Evolutionary conservation across 306 rosid species (phyloP).

Genomic region (Castanospermum australe): DNA sequence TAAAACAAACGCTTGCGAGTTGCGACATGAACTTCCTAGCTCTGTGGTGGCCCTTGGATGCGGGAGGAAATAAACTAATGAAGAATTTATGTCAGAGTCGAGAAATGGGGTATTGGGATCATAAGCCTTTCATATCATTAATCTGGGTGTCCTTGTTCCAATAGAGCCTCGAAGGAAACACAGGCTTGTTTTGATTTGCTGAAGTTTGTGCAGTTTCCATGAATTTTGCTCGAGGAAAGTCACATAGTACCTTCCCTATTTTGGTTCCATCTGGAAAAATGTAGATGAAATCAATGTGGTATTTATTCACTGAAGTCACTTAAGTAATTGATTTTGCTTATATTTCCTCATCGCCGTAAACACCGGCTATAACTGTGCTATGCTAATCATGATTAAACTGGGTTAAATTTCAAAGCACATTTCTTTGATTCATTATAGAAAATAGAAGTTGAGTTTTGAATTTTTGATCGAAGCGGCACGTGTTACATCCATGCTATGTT

Average conservation of each 20-base stretch:
- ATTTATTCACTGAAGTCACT: no score
- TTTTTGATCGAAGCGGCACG: not conserved
- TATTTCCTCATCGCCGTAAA: not conserved
- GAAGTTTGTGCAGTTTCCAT: not conserved
- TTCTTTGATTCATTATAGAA: not conserved
- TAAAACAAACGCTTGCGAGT: no score
- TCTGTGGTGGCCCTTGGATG: not conserved
- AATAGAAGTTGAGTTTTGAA: not conserved
- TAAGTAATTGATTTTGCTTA: no score
- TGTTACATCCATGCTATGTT: not conserved
- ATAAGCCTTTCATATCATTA: not conserved
- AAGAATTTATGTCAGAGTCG: not conserved
- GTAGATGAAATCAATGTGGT: not conserved
- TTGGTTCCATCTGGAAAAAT: not conserved
- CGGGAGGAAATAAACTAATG: not conserved
- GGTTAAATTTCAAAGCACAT: not conserved
- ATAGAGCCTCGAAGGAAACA: not conserved
- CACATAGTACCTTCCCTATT: no score
- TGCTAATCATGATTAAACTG: not conserved
- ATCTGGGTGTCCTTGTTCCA: not conserved
- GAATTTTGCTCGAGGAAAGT: not conserved
- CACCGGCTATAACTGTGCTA: not conserved
- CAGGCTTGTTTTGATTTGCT: not conserved
- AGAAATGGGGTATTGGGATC: not conserved
- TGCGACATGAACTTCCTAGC: no score